Percentiles rank a stretch among this genome's conserved stretches.
Conservation (phyloP, 257 asterid species). For the Prunella vulgaris region DNA sequence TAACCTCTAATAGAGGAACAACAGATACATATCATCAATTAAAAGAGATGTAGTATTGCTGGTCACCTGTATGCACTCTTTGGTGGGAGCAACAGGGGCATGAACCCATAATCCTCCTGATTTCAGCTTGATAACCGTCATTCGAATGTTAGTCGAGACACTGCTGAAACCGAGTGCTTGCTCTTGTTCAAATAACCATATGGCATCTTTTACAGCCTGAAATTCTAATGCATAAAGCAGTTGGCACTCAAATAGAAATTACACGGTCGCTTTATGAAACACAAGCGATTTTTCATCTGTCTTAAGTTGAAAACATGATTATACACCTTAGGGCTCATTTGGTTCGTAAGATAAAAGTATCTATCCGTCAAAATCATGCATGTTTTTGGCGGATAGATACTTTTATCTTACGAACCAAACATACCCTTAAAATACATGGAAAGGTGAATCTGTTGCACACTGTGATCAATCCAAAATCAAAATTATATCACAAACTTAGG, state of each 20-base stretch:
- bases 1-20: too few relatives aligned
- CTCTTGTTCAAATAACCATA: conserved; percentile 95
- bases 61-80: conserved; percentile 82
- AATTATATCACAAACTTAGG: neutral
- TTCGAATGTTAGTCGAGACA: conserved; percentile 87
- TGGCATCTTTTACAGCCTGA: conserved; percentile 65
- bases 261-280: neutral
- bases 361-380: too few relatives aligned
- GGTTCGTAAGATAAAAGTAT: too few relatives aligned
- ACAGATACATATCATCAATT: neutral
- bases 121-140: conserved; percentile 88
- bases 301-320: neutral
- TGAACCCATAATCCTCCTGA: conserved; percentile 97
- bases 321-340: too few relatives aligned
- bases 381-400: too few relatives aligned
- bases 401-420: too few relatives aligned
- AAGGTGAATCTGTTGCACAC: neutral
- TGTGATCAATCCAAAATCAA: neutral
- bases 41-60: neutral
- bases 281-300: too few relatives aligned
- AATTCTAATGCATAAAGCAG: conserved; percentile 30
- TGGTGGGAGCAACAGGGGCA: conserved; percentile 96
- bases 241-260: conserved; percentile 14
- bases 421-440: neutral
- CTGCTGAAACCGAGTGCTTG: conserved; percentile 98